phyloP scores from a whole-genome alignment of 2,329 filamentous ascomycete species.

The Cladosporium sp. region DNA sequence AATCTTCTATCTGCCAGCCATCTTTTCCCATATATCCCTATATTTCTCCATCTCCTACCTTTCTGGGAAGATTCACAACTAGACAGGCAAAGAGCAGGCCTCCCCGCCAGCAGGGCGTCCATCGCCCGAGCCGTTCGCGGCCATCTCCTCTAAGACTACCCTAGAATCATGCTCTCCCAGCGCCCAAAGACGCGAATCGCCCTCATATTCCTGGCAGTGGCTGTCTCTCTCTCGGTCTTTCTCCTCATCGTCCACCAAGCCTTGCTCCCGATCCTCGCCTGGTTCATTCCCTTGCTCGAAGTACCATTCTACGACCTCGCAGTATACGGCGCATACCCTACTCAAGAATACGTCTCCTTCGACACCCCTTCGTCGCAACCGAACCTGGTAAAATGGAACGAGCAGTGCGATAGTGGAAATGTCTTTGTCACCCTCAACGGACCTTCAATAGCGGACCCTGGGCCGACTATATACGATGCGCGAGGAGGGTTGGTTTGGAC shows the following conservation, averaged over 20 bases:
- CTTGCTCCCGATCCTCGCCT: slow-evolving; percentile 27
- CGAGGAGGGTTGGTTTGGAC: slow-evolving; percentile 33
- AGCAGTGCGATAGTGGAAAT: slow-evolving; percentile 26
- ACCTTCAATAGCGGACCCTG: slow-evolving; percentile 24
- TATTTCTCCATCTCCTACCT: not conserved
- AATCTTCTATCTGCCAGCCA: not conserved
- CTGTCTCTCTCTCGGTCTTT: not conserved
- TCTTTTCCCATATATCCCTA: not conserved
- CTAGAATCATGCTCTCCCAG: slow-evolving; percentile 3
- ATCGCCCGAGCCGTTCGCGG: slow-evolving; percentile 11
- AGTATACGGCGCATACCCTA: slow-evolving; percentile 29
- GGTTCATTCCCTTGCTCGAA: slow-evolving; percentile 25
- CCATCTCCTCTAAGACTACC: not conserved
- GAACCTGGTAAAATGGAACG: slow-evolving; percentile 27
- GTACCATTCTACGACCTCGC: slow-evolving; percentile 29
- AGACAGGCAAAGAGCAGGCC: slow-evolving; percentile 7
- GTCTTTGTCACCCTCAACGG: slow-evolving; percentile 30
- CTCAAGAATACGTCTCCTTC: slow-evolving; percentile 26
- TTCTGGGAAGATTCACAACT: not conserved
- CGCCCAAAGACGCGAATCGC: slow-evolving; percentile 7
- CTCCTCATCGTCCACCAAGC: slow-evolving; percentile 24
- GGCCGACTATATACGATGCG: slow-evolving; percentile 34
- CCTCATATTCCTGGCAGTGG: not conserved
- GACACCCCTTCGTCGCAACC: slow-evolving; percentile 23
- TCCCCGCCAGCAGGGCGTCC: slow-evolving; percentile 6